These are phyloP conservation scores for Kazachstania psychrophila DNA, from an alignment of 805 yeast genomes.

Conservation along the genomic window DNA sequence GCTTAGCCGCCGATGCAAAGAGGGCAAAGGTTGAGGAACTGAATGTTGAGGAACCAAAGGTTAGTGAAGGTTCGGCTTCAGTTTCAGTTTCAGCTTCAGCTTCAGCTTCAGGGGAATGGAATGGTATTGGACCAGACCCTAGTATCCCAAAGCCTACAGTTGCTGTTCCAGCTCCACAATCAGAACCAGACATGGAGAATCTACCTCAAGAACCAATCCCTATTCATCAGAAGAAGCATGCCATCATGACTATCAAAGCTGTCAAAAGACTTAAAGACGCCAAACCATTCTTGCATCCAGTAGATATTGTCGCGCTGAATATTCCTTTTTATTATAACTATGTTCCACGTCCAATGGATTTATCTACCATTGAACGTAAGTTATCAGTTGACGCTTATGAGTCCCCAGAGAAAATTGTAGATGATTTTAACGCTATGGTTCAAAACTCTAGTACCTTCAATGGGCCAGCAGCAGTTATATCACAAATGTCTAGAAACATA, in stretches of 20 bases:
- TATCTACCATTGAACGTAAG: slow-evolving; percentile 82
- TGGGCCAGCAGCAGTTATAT: slow-evolving; percentile 72
- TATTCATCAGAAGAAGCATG: slow-evolving; percentile 75
- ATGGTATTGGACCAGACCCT: neutral
- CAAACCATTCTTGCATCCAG: slow-evolving; percentile 80
- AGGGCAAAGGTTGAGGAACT: neutral
- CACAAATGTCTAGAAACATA: slow-evolving; percentile 85
- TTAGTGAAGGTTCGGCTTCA: too few relatives aligned
- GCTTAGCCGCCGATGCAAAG: neutral
- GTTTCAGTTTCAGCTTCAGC: neutral
- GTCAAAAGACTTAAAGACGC: slow-evolving; percentile 89
- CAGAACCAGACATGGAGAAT: slow-evolving; percentile 64
- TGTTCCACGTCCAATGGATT: slow-evolving; percentile 85
- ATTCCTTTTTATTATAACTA: slow-evolving; percentile 85
- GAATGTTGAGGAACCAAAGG: too few relatives aligned
- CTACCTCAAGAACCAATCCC: slow-evolving; percentile 63
- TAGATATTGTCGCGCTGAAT: slow-evolving; percentile 77
- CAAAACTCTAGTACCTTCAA: slow-evolving; percentile 74
- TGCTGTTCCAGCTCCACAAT: slow-evolving; percentile 71
- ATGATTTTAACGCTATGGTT: slow-evolving; percentile 80
- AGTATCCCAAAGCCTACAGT: slow-evolving; percentile 3
- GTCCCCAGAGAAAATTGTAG: slow-evolving; percentile 55
- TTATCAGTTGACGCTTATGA: slow-evolving; percentile 61
- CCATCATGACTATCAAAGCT: slow-evolving; percentile 69
- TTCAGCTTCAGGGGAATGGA: neutral